phyloP scores from a whole-genome alignment of 2,329 filamentous ascomycete genomes.

The Septoria petroselini region DNA sequence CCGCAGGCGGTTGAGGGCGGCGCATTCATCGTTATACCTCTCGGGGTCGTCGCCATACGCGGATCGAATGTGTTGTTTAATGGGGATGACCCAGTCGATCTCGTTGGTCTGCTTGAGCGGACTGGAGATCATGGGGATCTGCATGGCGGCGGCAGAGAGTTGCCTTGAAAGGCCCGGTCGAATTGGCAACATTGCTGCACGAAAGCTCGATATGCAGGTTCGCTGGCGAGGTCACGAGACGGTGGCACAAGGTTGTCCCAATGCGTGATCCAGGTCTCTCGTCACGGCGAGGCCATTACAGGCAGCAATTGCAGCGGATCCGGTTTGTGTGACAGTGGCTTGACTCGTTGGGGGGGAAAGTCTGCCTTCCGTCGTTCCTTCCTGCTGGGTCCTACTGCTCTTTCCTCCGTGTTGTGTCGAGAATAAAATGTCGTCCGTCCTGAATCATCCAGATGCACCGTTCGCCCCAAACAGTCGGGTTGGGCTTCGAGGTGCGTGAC shows the following conservation, averaged over 20 bases:
- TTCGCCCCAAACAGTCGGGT: neutral
- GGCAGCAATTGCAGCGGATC: too few relatives aligned
- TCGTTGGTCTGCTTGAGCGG: conserved; percentile 93
- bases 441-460: too few relatives aligned
- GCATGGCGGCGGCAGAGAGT: conserved; percentile 58
- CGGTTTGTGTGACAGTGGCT: too few relatives aligned
- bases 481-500: conserved; percentile 3
- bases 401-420: too few relatives aligned
- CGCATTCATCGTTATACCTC: conserved; percentile 91
- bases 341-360: too few relatives aligned
- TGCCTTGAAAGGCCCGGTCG: conserved; percentile 36
- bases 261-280: neutral
- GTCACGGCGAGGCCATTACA: neutral
- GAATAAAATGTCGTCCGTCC: too few relatives aligned
- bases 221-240: neutral
- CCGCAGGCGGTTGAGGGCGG: conserved; percentile 84
- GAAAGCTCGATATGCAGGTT: neutral
- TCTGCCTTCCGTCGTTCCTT: too few relatives aligned
- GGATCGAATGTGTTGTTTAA: conserved; percentile 89
- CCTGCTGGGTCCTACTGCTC: too few relatives aligned
- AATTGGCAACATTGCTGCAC: conserved; percentile 36
- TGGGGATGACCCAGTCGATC: conserved; percentile 91
- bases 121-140: conserved; percentile 92
- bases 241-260: neutral
- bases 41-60: conserved; percentile 97